Base-by-base conservation (phyloP, 2,329 filamentous ascomycete species). In the Hymenoscyphus infarciens region DNA sequence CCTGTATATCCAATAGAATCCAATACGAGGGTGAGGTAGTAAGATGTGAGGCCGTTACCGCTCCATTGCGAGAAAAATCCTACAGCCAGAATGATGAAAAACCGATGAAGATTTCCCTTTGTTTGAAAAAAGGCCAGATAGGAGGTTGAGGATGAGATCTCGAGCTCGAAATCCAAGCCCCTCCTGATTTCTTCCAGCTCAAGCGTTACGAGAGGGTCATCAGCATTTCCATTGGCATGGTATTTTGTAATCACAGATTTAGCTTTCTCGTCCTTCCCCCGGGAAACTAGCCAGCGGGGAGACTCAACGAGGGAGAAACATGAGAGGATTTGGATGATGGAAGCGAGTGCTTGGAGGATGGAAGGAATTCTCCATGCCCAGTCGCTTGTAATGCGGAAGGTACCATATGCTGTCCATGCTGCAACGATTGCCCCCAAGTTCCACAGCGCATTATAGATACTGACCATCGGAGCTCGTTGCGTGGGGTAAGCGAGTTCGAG, bases 271-370 rank as follows among this genome's bases (percentile, higher is more conserved):
- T 78, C 74, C 31, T 80, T 78, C 62, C 81, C 78, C 59, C 82
- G 79, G 57, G 79, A 79, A 60, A 85, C 82, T n/a, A 87, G 76
- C 84, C 83, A 87, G 59, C 85, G 74, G 0, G 85, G 85, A 5
- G 81, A 84, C 67, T 88, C 85, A 13, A 63, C 61, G n/a, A 68
- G 52, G 35, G 63, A 66, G 39, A 57, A 65, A 22, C 63, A 64
- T 10, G 62, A 29, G 0, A 35, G 8, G 13, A 68, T 57, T 53
- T 68, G 68, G 11, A 70, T 31, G 3, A 68, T 19, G 16, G 57
- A 57, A 2, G 67, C 56, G 4, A 70, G 52, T 5, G 56, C 66
- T 55, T 69, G 68, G 8, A 71, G 60, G n/a, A 65, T 29, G 1
- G 67, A 68, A 1, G 67, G 68, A 16, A 67, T 67, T 64, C 65